Evolutionary conservation across 805 yeast genomes (phyloP).

Genomic region (Candida pseudofarinosa): DNA sequence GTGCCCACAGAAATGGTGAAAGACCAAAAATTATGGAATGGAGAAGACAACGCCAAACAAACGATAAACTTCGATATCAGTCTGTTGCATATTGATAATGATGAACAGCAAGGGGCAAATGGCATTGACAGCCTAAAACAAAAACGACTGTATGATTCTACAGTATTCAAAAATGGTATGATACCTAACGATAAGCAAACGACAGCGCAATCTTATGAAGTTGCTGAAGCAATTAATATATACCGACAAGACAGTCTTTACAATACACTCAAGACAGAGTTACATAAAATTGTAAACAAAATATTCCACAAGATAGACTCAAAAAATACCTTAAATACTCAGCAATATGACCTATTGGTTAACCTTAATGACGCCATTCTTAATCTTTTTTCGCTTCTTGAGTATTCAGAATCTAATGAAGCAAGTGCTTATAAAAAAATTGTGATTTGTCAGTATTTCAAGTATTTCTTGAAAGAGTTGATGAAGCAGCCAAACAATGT

Average conservation of each 20-base stretch:
- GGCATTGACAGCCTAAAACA: constrained; percentile 10
- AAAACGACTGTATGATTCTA: constrained; percentile 16
- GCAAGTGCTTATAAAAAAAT: constrained; percentile 17
- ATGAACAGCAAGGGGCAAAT: background rate
- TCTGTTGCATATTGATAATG: constrained; percentile 17
- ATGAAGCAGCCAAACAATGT: constrained; percentile 13
- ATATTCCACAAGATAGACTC: constrained; percentile 36
- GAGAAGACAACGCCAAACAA: constrained; percentile 7
- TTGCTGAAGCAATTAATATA: constrained; percentile 7
- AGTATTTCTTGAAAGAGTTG: constrained; percentile 36
- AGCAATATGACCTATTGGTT: constrained; percentile 34
- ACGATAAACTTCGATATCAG: constrained; percentile 35
- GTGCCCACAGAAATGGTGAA: constrained; percentile 33
- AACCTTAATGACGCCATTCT: constrained; percentile 33
- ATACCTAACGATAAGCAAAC: constrained; percentile 1
- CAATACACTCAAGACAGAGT: constrained; percentile 18
- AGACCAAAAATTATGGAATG: constrained; percentile 31
- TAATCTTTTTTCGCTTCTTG: constrained; percentile 21
- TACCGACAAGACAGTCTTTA: constrained; percentile 13
- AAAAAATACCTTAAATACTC: constrained; percentile 25
- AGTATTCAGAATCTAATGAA: constrained; percentile 12
- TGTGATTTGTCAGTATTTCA: constrained; percentile 35
- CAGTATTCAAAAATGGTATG: constrained; percentile 9
- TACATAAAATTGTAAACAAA: constrained; percentile 36
- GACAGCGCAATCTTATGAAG: constrained; percentile 3